Percentiles rank a stretch among this genome's conserved stretches.
Conservation (phyloP, 768 basidiomycete species). For the Galerina sulciceps region DNA sequence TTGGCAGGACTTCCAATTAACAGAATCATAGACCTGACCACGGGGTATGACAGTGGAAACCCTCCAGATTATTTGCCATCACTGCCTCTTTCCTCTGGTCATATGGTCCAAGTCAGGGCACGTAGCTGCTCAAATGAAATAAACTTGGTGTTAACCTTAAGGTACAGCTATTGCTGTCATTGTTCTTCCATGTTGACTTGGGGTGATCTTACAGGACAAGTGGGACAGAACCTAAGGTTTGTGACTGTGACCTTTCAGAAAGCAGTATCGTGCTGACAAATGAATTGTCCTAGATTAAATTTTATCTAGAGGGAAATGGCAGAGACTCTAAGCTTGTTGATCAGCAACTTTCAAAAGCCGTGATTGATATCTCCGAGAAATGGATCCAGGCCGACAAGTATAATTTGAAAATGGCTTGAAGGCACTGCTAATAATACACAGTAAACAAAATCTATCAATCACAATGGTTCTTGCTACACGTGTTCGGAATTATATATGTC, state of each 20-base stretch:
- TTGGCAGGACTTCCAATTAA: constrained; percentile 67
- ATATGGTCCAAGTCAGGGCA: constrained; percentile 86
- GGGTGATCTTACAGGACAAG: constrained; percentile 59
- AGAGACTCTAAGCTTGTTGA: constrained; percentile 50
- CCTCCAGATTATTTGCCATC: constrained; percentile 64
- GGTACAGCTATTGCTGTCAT: constrained; percentile 43
- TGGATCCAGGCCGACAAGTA: constrained; percentile 73
- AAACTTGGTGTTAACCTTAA: constrained; percentile 68
- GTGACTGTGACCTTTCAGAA: not conserved
- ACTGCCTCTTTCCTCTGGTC: constrained; percentile 74
- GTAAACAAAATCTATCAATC: not conserved
- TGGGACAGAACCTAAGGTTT: constrained; percentile 89
- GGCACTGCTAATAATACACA: not conserved
- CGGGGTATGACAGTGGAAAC: constrained; percentile 77
- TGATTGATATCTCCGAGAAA: constrained; percentile 59
- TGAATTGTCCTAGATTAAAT: constrained; percentile 68
- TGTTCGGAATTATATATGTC: not conserved
- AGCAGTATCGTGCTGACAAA: not conserved
- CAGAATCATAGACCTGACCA: constrained; percentile 75
- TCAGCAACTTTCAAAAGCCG: constrained; percentile 54
- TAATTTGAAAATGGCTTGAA: constrained; percentile 19
- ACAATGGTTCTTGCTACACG: not conserved
- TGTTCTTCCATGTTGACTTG: not conserved
- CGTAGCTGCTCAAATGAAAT: constrained; percentile 41
- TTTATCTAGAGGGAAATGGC: constrained; percentile 84